These are phyloP conservation scores for Carnegiea gigantea DNA, from an alignment of 179 eudicot species.

Conservation along the genomic window DNA sequence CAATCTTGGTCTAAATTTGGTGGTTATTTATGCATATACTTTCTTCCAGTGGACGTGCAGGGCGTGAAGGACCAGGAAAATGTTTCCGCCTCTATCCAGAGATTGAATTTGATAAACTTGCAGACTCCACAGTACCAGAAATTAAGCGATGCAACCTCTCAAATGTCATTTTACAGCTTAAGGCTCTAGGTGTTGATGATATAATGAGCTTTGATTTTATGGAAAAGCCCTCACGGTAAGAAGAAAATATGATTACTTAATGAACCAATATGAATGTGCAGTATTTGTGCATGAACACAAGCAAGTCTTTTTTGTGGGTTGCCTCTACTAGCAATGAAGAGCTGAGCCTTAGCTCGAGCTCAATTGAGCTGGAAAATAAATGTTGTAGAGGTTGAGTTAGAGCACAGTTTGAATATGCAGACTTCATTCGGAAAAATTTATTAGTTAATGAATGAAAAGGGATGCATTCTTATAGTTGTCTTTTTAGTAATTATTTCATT, in stretches of 20 bases:
- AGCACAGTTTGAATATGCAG: background rate
- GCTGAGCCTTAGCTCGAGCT: background rate
- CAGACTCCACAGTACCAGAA: slow-evolving; percentile 88
- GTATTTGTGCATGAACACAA: background rate
- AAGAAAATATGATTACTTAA: background rate
- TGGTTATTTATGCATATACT: slow-evolving; percentile 7
- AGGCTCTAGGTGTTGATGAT: slow-evolving; percentile 92
- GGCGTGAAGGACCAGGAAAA: slow-evolving; percentile 98
- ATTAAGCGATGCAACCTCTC: slow-evolving; percentile 83
- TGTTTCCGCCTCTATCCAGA: slow-evolving; percentile 97
- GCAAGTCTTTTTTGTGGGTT: background rate
- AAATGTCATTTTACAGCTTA: slow-evolving; percentile 88
- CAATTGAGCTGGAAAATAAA: background rate
- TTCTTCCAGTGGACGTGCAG: slow-evolving; percentile 91
- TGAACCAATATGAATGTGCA: background rate
- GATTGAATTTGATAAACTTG: slow-evolving; percentile 68
- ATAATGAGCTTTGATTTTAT: slow-evolving; percentile 88
- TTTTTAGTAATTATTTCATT: too few relatives aligned
- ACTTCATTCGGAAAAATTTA: background rate
- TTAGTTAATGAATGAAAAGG: background rate
- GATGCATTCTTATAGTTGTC: background rate
- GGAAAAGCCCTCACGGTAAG: slow-evolving; percentile 86
- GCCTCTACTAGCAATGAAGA: background rate
- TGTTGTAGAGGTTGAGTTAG: background rate
- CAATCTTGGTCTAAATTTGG: slow-evolving; percentile 10